phyloP scores from a whole-genome alignment of 2,329 filamentous ascomycete genomes.

The Penicillium sp. region DNA sequence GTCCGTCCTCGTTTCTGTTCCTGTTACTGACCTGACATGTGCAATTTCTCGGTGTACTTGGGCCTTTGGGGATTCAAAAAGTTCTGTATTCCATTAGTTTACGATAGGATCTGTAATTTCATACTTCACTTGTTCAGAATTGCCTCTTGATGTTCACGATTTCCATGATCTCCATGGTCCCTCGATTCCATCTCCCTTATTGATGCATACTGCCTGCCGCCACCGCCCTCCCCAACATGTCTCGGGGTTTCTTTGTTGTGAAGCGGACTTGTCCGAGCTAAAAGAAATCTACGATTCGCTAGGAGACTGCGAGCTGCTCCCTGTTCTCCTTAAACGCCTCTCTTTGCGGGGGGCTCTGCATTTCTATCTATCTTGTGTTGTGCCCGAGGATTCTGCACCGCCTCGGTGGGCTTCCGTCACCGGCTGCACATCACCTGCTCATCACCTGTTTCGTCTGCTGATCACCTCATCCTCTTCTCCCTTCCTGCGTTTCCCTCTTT shows the following conservation, averaged over 20 bases:
- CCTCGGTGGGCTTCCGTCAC: constrained; percentile 16
- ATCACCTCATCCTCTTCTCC: constrained; percentile 22
- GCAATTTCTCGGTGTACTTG: constrained; percentile 21
- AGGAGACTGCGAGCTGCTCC: no score
- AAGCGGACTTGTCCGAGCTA: no score
- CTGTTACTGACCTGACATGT: constrained; percentile 15
- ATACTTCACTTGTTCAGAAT: constrained; percentile 10
- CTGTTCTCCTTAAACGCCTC: no score
- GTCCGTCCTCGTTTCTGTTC: no score
- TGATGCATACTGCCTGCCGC: not conserved
- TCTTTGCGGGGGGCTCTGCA: no score
- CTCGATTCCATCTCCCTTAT: no score
- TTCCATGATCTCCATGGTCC: no score
- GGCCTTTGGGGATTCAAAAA: constrained; percentile 22
- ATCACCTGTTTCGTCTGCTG: constrained; percentile 29
- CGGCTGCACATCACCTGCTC: constrained; percentile 25
- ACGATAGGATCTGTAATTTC: constrained; percentile 16
- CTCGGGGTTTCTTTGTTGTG: not conserved
- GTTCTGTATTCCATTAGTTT: constrained; percentile 17
- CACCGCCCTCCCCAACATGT: constrained; percentile 1
- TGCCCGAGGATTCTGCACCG: constrained; percentile 1
- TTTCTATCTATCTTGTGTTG: constrained; percentile 1
- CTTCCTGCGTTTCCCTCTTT: not conserved
- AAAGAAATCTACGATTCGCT: no score
- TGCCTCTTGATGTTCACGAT: no score